phyloP scores from a whole-genome alignment of 192 early-diverging fungal species.

The Pilobolus umbonatus region DNA sequence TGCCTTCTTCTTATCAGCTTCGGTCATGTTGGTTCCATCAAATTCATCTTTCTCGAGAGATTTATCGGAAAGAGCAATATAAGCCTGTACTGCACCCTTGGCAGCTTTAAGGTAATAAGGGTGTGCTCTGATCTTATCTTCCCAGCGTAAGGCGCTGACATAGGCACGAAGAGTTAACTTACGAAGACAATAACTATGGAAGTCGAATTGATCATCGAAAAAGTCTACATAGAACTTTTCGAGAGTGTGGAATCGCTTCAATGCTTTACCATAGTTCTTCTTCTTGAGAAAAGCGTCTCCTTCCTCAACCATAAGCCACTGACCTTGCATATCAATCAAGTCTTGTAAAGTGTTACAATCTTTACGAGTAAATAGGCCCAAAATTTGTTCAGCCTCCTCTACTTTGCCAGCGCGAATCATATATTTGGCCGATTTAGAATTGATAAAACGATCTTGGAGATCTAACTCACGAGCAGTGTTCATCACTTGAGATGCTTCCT shows the following conservation, averaged over 20 bases:
- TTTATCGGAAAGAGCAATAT: conserved; percentile 50
- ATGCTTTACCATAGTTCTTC: conserved; percentile 69
- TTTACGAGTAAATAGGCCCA: conserved; percentile 73
- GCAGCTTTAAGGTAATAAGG: conserved; percentile 72
- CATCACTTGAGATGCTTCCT: conserved; percentile 70
- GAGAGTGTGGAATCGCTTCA: conserved; percentile 86
- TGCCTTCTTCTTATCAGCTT: conserved; percentile 73
- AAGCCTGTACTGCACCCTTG: conserved; percentile 61
- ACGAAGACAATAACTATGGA: conserved; percentile 90
- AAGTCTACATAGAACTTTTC: conserved; percentile 79
- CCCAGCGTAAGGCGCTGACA: conserved; percentile 72
- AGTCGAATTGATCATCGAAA: conserved; percentile 93
- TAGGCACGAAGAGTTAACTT: conserved; percentile 87
- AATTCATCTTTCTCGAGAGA: conserved; percentile 45
- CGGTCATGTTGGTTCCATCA: conserved; percentile 58
- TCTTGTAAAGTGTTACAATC: conserved; percentile 67
- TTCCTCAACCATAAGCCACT: conserved; percentile 82
- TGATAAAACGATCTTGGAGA: conserved; percentile 92
- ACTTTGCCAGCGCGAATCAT: conserved; percentile 78
- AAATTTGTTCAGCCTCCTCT: conserved; percentile 81
- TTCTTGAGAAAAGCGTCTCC: conserved; percentile 67
- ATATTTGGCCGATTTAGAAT: conserved; percentile 91
- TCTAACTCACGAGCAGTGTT: conserved; percentile 86
- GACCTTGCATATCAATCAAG: conserved; percentile 86
- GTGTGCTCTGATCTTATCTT: conserved; percentile 69